Conservation (phyloP, 768 basidiomycete species). For the Tephrocybe sp. region DNA sequence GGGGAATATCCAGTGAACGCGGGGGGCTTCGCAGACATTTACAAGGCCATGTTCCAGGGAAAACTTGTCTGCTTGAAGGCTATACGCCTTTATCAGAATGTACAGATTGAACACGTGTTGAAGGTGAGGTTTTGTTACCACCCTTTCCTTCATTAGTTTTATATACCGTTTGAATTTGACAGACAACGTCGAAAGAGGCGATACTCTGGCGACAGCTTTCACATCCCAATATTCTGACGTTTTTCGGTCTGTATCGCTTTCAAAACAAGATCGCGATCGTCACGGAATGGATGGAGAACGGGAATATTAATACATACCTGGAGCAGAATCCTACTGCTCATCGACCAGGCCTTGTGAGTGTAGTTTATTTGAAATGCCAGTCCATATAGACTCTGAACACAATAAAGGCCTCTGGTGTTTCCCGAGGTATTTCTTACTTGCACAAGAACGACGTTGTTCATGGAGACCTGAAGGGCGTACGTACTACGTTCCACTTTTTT, state of each 20-base stretch:
- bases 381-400: no score
- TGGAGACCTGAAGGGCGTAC: slow-evolving; percentile 3
- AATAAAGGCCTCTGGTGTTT: not conserved
- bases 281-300: slow-evolving; percentile 15
- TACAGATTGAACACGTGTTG: not conserved
- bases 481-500: not conserved
- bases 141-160: no score
- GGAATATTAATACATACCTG: slow-evolving; percentile 1
- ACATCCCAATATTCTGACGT: slow-evolving; percentile 12
- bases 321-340: not conserved
- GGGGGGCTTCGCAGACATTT: not conserved
- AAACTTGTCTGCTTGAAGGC: slow-evolving; percentile 1
- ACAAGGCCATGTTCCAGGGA: not conserved
- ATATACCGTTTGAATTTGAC: not conserved
- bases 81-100: not conserved
- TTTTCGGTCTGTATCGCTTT: slow-evolving; percentile 13
- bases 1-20: not conserved
- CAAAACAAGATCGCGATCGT: slow-evolving; percentile 8
- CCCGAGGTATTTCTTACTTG: not conserved
- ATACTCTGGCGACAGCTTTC: slow-evolving; percentile 1
- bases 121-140: not conserved
- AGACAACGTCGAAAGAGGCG: not conserved
- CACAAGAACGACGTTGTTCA: not conserved
- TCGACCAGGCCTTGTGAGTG: not conserved
- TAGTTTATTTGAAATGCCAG: no score